Evolutionary conservation across 306 rosid genomes (phyloP), one percentile per base, ranked within the genome.

Genomic region (Quercus berberidifolia): DNA sequence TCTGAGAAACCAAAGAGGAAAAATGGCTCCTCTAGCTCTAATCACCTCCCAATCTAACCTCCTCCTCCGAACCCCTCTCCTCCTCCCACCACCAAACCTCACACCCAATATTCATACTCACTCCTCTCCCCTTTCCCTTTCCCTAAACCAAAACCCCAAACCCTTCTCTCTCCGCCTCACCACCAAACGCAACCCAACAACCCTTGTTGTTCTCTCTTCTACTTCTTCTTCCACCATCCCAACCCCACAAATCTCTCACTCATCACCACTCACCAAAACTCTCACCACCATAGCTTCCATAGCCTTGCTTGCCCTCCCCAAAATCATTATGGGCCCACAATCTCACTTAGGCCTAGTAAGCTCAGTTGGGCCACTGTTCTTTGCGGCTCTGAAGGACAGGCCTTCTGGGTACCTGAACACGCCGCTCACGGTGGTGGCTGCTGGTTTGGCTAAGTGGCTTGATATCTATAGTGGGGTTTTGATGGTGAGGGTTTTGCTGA

Each of bases 401-500:
- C 86, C 92, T 0, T 26, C 56, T 0, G 90, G 94, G 0, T 82
- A 71, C 17, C 84, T 96, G 79, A 93, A 91, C 87, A 96, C 99
- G 26, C 99, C 99, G 13, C 78, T 96, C 51, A 93, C 98, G 17
- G 99, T 96, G 10, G 99, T 96, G 57, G 99, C 99, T 5, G 97
- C 97, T 1, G 98, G 99, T 0, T 64, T 96, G 58, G 84, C 91
- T 51, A 96, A 96, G 82, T 94, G 99, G 99, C 85, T 94, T 1
- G 99, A 94, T 55, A 94, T 94, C 12, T 94, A 94, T 87, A 92
- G 97, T 52, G 99, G 98, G 15, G 98, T 96, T 6, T 81, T 95
- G 88, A 85, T 95, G 93, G 97, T 95, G 78, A 88, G 99, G 90
- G 99, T 95, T 81, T 82, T 95, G 54, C 95, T 95, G 43, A 93